Base-by-base conservation (phyloP, 805 yeast genomes). In the Candida maltosa region DNA sequence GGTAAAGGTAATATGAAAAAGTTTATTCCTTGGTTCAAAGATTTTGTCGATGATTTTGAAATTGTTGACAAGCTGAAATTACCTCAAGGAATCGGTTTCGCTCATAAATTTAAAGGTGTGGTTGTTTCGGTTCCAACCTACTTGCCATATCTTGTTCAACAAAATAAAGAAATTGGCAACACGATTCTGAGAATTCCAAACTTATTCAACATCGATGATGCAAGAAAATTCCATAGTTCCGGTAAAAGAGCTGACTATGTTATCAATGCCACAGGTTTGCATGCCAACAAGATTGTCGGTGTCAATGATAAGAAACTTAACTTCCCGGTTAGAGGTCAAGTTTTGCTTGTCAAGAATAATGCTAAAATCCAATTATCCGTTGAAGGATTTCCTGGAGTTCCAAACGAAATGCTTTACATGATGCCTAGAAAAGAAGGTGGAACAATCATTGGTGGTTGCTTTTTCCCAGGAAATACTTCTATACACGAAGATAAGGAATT, bases 371-470 rank as follows among this genome's bases (percentile, higher is more conserved):
- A 40, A 51, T 58, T 43, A 50, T 49, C 44, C 59, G 73, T 61
- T 44, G 52, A 44, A 19, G 62, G 65, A 0, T 59, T 59, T 33
- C 52, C 56, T 11, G 65, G 51, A 1, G 47, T 44, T 32, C 53
- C 51, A 1, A 50, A 56, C 26, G 87, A 82, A 44, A 49, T 60
- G 32, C 57, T 80, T 18, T 80, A 81, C 48, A 60, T 76, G 23
- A 75, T 81, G 67, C 87, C 87, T n/a, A 58, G 87, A 37, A 75
- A 74, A 41, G 87, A 81, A 56, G 87, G 87, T n/a, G 85, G 84
- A 29, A 65, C 76, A 22, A 75, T 81, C 26, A 68, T 81, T 38
- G 88, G 87, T 3, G 88, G 87, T 1, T 50, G 62, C 29, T 56
- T 61, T 26, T 29, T 37, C 6, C 40, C 32, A 4, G 41, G 52